Evolutionary conservation across 108 stramenopile species (phyloP).

Genomic region (Skeletonema potamos): DNA sequence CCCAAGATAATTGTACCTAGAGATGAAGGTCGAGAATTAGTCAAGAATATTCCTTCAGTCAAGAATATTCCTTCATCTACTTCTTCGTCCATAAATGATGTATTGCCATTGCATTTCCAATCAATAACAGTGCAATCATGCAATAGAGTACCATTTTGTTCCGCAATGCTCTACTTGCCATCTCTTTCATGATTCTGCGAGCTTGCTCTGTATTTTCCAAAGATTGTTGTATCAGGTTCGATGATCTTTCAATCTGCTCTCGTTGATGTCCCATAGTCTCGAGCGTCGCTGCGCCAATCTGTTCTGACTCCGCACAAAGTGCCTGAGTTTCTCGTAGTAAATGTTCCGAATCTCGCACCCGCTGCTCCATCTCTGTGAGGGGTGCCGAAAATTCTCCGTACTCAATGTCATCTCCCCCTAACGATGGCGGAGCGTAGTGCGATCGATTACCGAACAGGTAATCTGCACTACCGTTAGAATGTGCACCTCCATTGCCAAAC

Average conservation of each 20-base stretch:
- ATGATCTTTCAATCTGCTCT: slow-evolving; percentile 70
- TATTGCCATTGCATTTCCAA: slow-evolving; percentile 53
- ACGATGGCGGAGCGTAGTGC: slow-evolving; percentile 26
- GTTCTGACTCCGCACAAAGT: slow-evolving; percentile 73
- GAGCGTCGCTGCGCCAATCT: slow-evolving; percentile 64
- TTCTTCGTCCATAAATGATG: slow-evolving; percentile 33
- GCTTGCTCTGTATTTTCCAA: slow-evolving; percentile 58
- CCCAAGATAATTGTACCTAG: too few species aligned
- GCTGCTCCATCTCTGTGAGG: slow-evolving; percentile 41
- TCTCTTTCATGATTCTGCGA: slow-evolving; percentile 56
- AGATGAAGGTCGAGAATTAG: too few species aligned
- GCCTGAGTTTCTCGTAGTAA: slow-evolving; percentile 72
- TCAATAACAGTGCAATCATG: slow-evolving; percentile 56
- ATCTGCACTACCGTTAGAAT: slow-evolving; percentile 3
- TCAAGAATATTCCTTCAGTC: too few species aligned
- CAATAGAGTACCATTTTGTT: slow-evolving; percentile 66
- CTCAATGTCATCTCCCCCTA: slow-evolving; percentile 19
- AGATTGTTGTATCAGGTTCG: slow-evolving; percentile 46
- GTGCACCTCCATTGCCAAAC: neutral
- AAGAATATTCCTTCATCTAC: neutral
- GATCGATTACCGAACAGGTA: slow-evolving; percentile 29
- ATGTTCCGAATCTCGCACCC: slow-evolving; percentile 66
- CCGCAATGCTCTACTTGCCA: slow-evolving; percentile 53
- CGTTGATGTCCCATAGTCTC: slow-evolving; percentile 72
- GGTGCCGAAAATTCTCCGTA: slow-evolving; percentile 25